Base-by-base conservation (phyloP, 805 yeast species). In the Komagataella pseudopastoris region DNA sequence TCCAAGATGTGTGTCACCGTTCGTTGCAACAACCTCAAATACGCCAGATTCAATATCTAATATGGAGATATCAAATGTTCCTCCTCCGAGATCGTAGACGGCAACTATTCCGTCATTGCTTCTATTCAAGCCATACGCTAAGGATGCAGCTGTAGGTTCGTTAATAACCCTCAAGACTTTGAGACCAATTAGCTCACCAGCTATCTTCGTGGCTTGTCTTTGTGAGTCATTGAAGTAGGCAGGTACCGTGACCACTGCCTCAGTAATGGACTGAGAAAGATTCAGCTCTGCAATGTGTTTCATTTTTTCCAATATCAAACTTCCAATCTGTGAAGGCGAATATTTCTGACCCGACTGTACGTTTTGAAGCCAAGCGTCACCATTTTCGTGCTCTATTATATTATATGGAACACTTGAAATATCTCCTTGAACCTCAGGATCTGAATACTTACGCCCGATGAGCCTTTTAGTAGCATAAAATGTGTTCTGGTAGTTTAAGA, bases 11-110 rank as follows among this genome's bases (percentile, higher is more conserved):
- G 95, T 86, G 72, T 86, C 93, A 74, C 95, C 97, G 72, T 89
- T 88, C 60, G 97, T 89, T 52, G 96, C 82, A 74, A 86, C 83
- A 64, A 89, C 97, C 77, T 89, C 97, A 67, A 89, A 89, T 54
- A 89, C 96, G 71, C 97, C 97, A 66, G 89, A 90, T 70, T 89
- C 96, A 62, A 89, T 90, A 75, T 90, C 97, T 63, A 89, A 78
- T 63, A 89, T 86, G 56, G 96, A 90, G 67, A 89, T 84, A 81
- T 89, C 97, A 71, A 89, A 89, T 57, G 97, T 89, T 74, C 97
- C 97, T 64, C 97, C 97, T 75, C 97, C 97, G 60, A 89, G 77
- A 75, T 89, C 97, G 76, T 88, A 89, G 56, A 89, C 97, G 50
- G 97, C 96, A 58, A 90, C 91, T 65, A 70, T 59, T 8, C 71